Conservation (phyloP, 805 yeast genomes). For the Candida nanaspora region DNA sequence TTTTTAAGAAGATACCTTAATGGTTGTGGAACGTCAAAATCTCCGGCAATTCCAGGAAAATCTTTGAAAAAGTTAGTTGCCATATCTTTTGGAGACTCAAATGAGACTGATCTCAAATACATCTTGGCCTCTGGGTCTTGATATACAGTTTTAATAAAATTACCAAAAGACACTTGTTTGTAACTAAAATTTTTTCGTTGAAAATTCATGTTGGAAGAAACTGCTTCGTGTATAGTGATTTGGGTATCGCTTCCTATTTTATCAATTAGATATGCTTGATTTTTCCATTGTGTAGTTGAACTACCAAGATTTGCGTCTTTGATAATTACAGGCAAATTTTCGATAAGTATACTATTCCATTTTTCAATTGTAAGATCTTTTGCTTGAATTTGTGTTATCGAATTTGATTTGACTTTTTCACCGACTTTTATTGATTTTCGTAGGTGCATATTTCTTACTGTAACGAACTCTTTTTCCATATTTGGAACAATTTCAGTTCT, state of each 20-base stretch:
- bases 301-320: conserved; percentile 18
- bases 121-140: conserved; percentile 2
- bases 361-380: background rate
- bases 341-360: conserved; percentile 4
- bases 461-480: background rate
- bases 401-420: background rate
- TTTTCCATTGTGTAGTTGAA: conserved; percentile 19
- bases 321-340: conserved; percentile 19
- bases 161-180: conserved; percentile 17
- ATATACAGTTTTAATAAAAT: conserved; percentile 18
- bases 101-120: conserved; percentile 23
- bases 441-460: background rate
- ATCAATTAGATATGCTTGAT: conserved; percentile 19
- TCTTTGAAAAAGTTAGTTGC: conserved; percentile 22
- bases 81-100: conserved; percentile 19
- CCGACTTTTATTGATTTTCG: no score
- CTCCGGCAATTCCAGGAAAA: conserved; percentile 22
- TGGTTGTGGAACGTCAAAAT: conserved; percentile 21
- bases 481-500: no score
- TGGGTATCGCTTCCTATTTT: conserved; percentile 17
- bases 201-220: conserved; percentile 18
- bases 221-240: conserved; percentile 21
- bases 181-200: conserved; percentile 25
- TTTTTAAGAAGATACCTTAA: conserved; percentile 8
- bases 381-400: background rate